Base-by-base conservation (phyloP, 495 filamentous ascomycete genomes). In the Penicillium verhagenii region DNA sequence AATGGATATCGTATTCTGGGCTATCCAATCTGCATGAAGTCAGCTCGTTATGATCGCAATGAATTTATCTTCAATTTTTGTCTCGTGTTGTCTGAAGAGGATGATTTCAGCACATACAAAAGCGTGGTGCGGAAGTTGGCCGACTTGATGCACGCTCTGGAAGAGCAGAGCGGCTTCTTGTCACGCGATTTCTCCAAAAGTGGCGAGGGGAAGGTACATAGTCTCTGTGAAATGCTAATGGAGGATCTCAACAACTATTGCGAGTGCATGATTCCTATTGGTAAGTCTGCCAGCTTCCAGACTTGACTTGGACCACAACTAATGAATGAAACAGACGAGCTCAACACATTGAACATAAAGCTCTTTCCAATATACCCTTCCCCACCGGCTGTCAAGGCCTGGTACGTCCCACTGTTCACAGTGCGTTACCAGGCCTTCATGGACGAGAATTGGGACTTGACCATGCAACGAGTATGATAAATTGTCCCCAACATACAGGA, bases 31-130 rank as follows among this genome's bases (percentile, higher is more conserved):
- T 92, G 89, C 68, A 90, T 97, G 70, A 82, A 81, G 7, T 82
- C 87, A 40, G 75, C 79, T 23, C 79, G 80, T 40, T 93, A 98
- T 67, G 80, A 87, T 50, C 88, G 94, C 48, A 98, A 97, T 72
- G 89, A 96, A 67, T 97, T 95, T 73, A 95, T 96, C 65, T 98
- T 97, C 82, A 97, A 97, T 67, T 96, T 97, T 60, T 89, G 89
- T 45, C 68, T 97, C 19, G 90, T 98, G 14, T 76, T 98, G 37
- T 82, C 85, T 43, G 87, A 87, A 53, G 83, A 87, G 62, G 78
- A 74, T 6, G 85, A 89, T 54, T 82, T 81, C 56, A 78, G 77
- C 58, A 79, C 74, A 33, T 95, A 95, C 66, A 86, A 91, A 69
- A 86, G 84, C 54, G 89, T 97, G 35, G 91, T 94, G 29, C 77